phyloP scores from a whole-genome alignment of 345 rosid genomes.

The Viola odorata region DNA sequence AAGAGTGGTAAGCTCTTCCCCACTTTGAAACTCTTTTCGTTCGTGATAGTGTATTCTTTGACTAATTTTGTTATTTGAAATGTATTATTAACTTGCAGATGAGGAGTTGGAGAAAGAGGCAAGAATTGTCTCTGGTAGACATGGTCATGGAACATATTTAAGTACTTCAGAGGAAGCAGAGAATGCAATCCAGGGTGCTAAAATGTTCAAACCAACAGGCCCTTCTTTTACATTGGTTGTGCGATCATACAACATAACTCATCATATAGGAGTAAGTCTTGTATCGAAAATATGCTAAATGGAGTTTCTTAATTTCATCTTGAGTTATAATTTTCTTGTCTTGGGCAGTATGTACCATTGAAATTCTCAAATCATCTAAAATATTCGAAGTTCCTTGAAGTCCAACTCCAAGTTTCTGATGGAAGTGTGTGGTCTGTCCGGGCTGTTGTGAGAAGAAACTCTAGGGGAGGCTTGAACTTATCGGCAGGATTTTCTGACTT shows the following conservation, averaged over 20 bases:
- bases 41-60: not conserved
- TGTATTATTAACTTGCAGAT: not conserved
- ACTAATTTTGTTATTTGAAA: not conserved
- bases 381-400: not conserved
- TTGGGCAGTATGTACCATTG: not conserved
- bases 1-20: not conserved
- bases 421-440: not conserved
- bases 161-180: not conserved
- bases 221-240: not conserved
- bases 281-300: too few species aligned
- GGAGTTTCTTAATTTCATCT: not conserved
- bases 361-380: not conserved
- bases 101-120: not conserved
- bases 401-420: not conserved
- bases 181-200: not conserved
- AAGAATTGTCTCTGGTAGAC: not conserved
- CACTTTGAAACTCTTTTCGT: not conserved
- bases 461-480: not conserved
- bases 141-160: not conserved
- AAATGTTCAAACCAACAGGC: not conserved
- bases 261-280: not conserved
- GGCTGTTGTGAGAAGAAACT: not conserved
- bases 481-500: not conserved
- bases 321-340: not conserved
- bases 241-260: not conserved